phyloP scores from a whole-genome alignment of 1,139 yeast species.

The Hyphopichia burtonii region DNA sequence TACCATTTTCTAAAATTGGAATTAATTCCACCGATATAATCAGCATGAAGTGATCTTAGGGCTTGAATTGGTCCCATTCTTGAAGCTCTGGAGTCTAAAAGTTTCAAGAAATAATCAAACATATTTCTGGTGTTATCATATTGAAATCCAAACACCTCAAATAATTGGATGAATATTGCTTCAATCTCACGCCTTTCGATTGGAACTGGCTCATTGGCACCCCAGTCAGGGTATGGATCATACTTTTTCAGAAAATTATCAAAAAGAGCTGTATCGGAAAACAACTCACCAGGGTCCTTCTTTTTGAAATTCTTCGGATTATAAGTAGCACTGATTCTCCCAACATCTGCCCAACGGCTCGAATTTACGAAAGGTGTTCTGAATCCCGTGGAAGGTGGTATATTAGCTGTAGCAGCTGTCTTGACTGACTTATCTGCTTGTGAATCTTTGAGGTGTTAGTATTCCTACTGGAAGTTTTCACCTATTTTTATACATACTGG shows the following conservation, averaged over 20 bases:
- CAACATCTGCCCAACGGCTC: constrained; percentile 45
- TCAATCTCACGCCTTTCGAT: constrained; percentile 57
- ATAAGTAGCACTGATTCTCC: constrained; percentile 25
- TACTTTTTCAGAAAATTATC: constrained; percentile 37
- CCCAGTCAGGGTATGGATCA: constrained; percentile 66
- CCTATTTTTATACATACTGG: not conserved
- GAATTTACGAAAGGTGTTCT: constrained; percentile 44
- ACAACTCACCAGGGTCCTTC: constrained; percentile 22
- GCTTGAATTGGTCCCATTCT: constrained; percentile 58
- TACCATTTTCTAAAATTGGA: constrained; percentile 95
- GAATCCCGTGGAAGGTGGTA: constrained; percentile 41
- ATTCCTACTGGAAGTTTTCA: not conserved
- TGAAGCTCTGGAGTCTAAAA: constrained; percentile 70
- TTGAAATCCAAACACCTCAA: constrained; percentile 68
- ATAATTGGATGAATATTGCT: constrained; percentile 50
- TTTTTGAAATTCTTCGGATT: constrained; percentile 20
- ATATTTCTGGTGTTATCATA: constrained; percentile 60
- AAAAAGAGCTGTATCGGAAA: constrained; percentile 42
- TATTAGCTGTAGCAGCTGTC: not conserved
- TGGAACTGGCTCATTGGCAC: constrained; percentile 46
- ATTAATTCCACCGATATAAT: constrained; percentile 85
- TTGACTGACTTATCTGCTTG: not conserved
- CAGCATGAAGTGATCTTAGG: constrained; percentile 61
- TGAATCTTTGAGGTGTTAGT: not conserved
- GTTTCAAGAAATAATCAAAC: constrained; percentile 59